phyloP scores from a whole-genome alignment of 306 rosid genomes.

The Quercus robur region DNA sequence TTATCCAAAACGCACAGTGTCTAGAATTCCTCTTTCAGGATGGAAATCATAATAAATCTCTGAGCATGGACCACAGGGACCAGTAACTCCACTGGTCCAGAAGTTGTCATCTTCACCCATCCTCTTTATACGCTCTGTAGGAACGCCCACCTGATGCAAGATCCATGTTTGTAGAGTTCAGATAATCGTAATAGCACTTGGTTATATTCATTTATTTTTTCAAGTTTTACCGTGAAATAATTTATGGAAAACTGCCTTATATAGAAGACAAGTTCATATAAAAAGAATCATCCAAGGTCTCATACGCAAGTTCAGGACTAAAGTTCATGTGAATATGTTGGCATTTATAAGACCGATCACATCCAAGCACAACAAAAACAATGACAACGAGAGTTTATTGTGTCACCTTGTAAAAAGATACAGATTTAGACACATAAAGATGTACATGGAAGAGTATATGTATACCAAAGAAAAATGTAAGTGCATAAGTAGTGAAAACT shows the following conservation, averaged over 20 bases:
- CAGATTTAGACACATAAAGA: neutral
- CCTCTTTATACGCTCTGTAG: conserved; percentile 75
- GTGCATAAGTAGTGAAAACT: neutral
- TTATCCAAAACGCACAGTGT: conserved; percentile 44
- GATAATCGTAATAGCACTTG: neutral
- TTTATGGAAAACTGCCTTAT: neutral
- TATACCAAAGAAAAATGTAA: neutral
- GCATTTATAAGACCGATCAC: neutral
- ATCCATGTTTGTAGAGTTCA: conserved; percentile 8
- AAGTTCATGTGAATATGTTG: neutral
- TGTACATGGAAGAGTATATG: neutral
- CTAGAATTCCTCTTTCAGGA: conserved; percentile 69
- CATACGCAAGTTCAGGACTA: neutral
- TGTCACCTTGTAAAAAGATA: neutral
- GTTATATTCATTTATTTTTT: neutral
- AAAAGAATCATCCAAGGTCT: neutral
- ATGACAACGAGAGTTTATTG: neutral
- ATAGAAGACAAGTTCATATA: neutral
- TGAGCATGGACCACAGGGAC: conserved; percentile 98
- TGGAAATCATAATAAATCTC: conserved; percentile 94
- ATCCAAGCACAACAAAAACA: neutral
- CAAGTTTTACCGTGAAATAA: neutral
- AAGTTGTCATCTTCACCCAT: conserved; percentile 94
- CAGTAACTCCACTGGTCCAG: conserved; percentile 89
- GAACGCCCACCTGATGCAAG: conserved; percentile 73